Evolutionary conservation across 176 grass and related monocot species (phyloP).

Genomic region (Alopecurus myosuroides): DNA sequence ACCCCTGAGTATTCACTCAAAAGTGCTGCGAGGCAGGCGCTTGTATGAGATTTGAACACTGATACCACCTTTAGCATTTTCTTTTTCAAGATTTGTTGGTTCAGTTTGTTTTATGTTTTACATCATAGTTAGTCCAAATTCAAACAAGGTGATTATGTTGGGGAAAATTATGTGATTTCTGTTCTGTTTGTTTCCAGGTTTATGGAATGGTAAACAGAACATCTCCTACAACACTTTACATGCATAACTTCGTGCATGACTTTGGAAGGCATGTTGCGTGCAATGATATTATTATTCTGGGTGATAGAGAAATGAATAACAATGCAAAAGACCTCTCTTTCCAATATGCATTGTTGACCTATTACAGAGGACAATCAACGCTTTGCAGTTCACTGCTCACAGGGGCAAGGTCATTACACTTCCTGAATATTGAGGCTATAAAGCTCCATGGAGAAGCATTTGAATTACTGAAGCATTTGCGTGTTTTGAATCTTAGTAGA

Average conservation of each 20-base stretch:
- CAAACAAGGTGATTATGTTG: background rate
- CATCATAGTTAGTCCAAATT: background rate
- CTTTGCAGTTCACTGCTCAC: background rate
- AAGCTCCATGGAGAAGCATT: conserved; percentile 4
- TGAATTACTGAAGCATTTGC: background rate
- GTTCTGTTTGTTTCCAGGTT: background rate
- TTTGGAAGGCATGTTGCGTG: conserved; percentile 19
- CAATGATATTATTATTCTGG: conserved; percentile 21
- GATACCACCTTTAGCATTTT: background rate
- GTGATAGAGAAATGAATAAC: background rate
- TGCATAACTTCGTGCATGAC: conserved; percentile 31
- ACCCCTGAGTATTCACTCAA: background rate
- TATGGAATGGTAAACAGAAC: background rate
- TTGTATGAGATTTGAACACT: background rate
- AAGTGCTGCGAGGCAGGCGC: background rate
- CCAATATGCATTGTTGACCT: conserved; percentile 12
- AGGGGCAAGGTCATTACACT: conserved; percentile 10
- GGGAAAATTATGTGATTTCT: background rate
- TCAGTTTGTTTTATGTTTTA: background rate
- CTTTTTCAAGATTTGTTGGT: background rate
- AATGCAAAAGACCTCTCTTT: background rate
- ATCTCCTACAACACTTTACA: background rate
- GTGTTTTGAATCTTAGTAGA: conserved; percentile 35
- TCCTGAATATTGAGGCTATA: background rate
- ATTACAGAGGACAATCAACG: background rate